Evolutionary conservation across 129 eudicot species (phyloP), one percentile per base, ranked within the genome.

Genomic region (Gnaphalium uliginosum): DNA sequence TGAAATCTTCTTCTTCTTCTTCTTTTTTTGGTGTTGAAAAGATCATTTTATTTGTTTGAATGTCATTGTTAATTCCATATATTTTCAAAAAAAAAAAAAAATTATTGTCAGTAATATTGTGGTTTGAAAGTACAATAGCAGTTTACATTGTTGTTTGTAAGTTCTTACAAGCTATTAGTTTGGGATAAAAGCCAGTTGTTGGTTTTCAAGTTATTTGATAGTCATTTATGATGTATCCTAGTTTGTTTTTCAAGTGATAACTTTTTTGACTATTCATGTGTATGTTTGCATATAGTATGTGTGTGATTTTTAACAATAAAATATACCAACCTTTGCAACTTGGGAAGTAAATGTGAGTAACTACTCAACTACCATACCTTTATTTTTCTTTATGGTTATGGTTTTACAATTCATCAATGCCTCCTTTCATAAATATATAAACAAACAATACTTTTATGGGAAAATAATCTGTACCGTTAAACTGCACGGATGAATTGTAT

Each of bases 331-430:
- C 43, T 37, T 56, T 17, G 13, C 27, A 41, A 50, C 23, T 63
- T 58, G 69, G 69, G 32, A 19, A 77, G 61, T 77, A 69, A 77
- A 68, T 77, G 70, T 58, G 69, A 51, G 61, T 66, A 53, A 75
- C 72, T 41, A 57, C 75, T 57, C 81, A 77, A 77, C 81, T 41
- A 77, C 75, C 81, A 57, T 25, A 57, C 59, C 75, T 7, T 50
- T 8, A 56, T 39, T 53, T 26, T 57, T 6, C 27, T 77, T 77
- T 77, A 77, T 68, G 68, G 74, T 23, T n/a, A 35, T 24, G 56
- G 18, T 53, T 56, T 10, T 15, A 24, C 10, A 30, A 14, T 2
- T 70, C 62, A 72, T 57, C 25, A 65, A 76, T 76, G 72, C 51
- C 21, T 30, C 57, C 65, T 26, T 19, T 14, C 13, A 43, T 3